Evolutionary conservation across 2,329 filamentous ascomycete genomes (phyloP), one percentile per base, ranked within the genome.

Genomic region (Onygenales sp.): DNA sequence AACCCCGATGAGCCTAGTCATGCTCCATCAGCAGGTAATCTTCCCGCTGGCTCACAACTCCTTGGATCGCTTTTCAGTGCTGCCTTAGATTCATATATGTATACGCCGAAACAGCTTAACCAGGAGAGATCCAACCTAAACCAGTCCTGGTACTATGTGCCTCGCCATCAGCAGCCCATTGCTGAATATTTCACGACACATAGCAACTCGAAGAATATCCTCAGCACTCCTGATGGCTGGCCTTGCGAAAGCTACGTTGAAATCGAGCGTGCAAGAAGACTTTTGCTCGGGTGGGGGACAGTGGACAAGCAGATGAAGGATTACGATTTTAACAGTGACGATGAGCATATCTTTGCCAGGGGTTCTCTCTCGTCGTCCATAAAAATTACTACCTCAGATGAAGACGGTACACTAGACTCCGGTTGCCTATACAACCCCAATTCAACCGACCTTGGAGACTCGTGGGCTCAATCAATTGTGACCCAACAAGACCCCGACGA

Each of bases 241-340:
- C 83, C 83, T 0, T 78, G 76, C n/a, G 77, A 81, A 58, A 73
- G 75, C 17, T 82, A 76, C 58, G 66, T 84, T 36, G 79, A 82
- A 58, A 73, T 84, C 44, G 69, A 72, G 2, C 69, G 74, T 46
- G 72, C 73, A n/a, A 75, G 75, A 58, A 72, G 83, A 35, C 59
- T 85, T 2, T 61, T 86, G 2, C 64, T 79, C 7, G 74, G 75
- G 39, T 82, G 79, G 62, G 82, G 82, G 1, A 69, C 63, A 0
- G 64, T 85, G 5, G 82, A 83, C 62, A 67, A 78, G 2, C 78
- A 84, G 53, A 78, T 85, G 71, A 57, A 62, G 8, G 64, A 60
- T 2, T 85, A 85, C 61, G 73, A 84, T 58, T 72, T 78, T n/a
- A 65, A 63, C 2, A 68, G 60, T n/a, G 81, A 85, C 60, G 61